These are phyloP conservation scores for Plasmodium berghei DNA, from an alignment of 169 alveolate species.

Conservation along the genomic window DNA sequence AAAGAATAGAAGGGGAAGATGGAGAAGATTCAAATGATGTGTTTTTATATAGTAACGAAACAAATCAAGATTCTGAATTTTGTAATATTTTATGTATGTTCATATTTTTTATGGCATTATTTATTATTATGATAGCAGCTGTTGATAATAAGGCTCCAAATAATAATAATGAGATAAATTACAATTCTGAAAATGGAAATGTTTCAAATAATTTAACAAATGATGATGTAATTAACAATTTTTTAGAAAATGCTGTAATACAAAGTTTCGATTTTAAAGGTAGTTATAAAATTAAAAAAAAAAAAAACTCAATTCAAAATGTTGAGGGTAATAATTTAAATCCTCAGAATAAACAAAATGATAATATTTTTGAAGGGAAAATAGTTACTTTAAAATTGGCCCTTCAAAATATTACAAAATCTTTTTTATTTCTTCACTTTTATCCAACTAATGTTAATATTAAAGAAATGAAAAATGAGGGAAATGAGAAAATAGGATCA, in stretches of 20 bases:
- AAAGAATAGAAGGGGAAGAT: slow-evolving; percentile 29
- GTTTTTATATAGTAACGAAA: slow-evolving; percentile 34
- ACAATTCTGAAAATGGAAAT: neutral
- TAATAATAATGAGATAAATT: neutral
- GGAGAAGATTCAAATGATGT: slow-evolving; percentile 25
- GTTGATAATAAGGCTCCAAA: slow-evolving; percentile 28
- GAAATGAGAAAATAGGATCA: neutral
- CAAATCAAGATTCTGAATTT: slow-evolving; percentile 29
- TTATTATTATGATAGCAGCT: slow-evolving; percentile 32
- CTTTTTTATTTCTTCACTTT: slow-evolving; percentile 45
- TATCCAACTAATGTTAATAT: slow-evolving; percentile 8
- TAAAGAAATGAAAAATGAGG: neutral
- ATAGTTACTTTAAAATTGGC: slow-evolving; percentile 57
- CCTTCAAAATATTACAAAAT: slow-evolving; percentile 23
- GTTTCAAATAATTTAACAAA: neutral
- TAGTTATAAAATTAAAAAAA: slow-evolving; percentile 1
- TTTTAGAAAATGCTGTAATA: slow-evolving; percentile 30
- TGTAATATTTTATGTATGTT: slow-evolving; percentile 55
- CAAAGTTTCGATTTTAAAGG: slow-evolving; percentile 62
- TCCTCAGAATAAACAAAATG: too few relatives aligned
- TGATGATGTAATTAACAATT: slow-evolving; percentile 20
- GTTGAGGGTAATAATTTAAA: too few relatives aligned
- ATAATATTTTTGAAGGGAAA: slow-evolving; percentile 42
- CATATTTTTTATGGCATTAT: slow-evolving; percentile 48
- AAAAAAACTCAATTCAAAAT: neutral